These are phyloP conservation scores for Cordyceps farinosa DNA, from an alignment of 2,329 filamentous ascomycete species.

Conservation along the genomic window DNA sequence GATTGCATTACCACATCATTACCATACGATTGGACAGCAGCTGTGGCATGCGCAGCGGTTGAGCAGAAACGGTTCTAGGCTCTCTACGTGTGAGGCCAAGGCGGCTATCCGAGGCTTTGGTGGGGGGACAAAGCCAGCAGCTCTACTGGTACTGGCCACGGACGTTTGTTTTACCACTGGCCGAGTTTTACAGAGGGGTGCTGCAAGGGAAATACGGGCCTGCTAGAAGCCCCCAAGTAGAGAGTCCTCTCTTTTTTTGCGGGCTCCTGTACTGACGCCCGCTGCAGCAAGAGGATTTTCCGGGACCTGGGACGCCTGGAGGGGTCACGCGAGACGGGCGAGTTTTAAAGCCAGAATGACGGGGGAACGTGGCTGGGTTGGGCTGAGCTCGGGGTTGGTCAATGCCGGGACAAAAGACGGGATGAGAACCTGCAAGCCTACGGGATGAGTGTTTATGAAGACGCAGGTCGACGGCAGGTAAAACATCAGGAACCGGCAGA, in stretches of 20 bases:
- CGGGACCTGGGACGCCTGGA: conserved; percentile 28
- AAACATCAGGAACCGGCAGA: too few relatives aligned
- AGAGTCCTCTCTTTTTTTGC: conserved; percentile 10
- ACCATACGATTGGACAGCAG: conserved; percentile 12
- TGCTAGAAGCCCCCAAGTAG: neutral
- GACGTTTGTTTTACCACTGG: neutral
- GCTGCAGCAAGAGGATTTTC: conserved; percentile 34
- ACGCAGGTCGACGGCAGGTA: too few relatives aligned
- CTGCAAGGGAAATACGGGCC: neutral
- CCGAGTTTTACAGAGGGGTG: neutral
- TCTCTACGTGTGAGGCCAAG: neutral
- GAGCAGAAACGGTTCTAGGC: neutral
- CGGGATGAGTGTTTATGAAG: too few relatives aligned
- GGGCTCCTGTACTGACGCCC: neutral
- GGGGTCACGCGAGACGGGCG: conserved; percentile 4
- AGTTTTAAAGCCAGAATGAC: neutral
- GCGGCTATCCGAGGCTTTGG: conserved; percentile 16
- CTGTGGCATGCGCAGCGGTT: neutral
- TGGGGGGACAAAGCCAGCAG: neutral
- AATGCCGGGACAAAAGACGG: neutral
- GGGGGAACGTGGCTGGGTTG: neutral
- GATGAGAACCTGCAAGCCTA: too few relatives aligned
- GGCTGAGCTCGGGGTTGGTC: neutral
- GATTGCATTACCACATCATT: conserved; percentile 17
- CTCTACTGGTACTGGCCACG: too few relatives aligned